Evolutionary conservation across 345 rosid genomes (phyloP).

Genomic region (Geranium brycei): DNA sequence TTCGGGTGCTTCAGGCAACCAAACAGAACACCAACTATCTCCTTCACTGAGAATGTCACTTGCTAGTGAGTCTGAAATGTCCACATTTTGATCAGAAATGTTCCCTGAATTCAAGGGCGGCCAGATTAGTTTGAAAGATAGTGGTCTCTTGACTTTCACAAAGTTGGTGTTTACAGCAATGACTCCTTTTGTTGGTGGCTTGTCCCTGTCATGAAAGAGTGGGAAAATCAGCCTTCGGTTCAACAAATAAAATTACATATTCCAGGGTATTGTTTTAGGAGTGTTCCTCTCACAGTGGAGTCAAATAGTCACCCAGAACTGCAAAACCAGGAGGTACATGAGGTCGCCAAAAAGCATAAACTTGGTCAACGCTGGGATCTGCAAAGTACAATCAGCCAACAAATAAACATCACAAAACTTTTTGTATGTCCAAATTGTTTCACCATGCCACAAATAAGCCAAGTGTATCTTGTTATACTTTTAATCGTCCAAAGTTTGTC

Average conservation of each 20-base stretch:
- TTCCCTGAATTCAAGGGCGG: constrained; percentile 31
- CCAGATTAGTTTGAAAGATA: constrained; percentile 71
- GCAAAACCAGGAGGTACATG: constrained; percentile 94
- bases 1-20: constrained; percentile 89
- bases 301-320: constrained; percentile 85
- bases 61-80: constrained; percentile 10
- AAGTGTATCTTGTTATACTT: constrained; percentile 29
- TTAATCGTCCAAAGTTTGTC: constrained; percentile 78
- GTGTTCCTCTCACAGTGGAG: constrained; percentile 57
- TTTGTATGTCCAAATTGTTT: background rate
- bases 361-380: constrained; percentile 53
- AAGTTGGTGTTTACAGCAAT: constrained; percentile 70
- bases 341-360: constrained; percentile 83
- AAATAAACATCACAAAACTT: constrained; percentile 15
- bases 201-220: constrained; percentile 58
- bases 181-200: constrained; percentile 92
- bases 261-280: constrained; percentile 6
- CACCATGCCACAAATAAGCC: background rate
- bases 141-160: constrained; percentile 67
- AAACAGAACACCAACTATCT: constrained; percentile 45
- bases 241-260: constrained; percentile 9
- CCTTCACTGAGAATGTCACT: constrained; percentile 15
- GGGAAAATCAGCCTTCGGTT: constrained; percentile 6
- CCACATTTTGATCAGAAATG: constrained; percentile 21
- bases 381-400: constrained; percentile 18